Evolutionary conservation across 1,284 basidiomycete species (phyloP).

Genomic region (Peniophora sp.): DNA sequence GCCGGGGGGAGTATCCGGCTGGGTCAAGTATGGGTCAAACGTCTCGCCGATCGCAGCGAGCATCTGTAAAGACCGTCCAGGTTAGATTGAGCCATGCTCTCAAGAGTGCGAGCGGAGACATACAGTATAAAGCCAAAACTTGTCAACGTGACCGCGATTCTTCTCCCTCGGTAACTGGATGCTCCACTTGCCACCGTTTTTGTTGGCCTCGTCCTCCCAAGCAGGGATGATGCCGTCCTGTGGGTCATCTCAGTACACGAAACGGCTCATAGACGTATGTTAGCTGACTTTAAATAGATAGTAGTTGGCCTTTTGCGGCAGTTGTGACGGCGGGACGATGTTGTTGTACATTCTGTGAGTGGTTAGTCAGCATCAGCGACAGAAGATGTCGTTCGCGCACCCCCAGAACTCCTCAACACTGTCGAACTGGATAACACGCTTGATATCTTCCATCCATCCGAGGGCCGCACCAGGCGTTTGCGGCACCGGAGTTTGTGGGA

Average conservation of each 20-base stretch:
- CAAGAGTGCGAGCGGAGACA: slow-evolving; percentile 17
- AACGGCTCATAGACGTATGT: neutral
- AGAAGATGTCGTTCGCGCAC: slow-evolving; percentile 32
- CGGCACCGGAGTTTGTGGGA: slow-evolving; percentile 65
- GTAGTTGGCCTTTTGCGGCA: slow-evolving; percentile 96
- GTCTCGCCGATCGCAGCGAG: slow-evolving; percentile 95
- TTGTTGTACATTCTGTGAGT: slow-evolving; percentile 84
- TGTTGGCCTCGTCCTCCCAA: slow-evolving; percentile 96
- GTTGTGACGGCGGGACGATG: slow-evolving; percentile 90
- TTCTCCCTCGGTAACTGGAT: slow-evolving; percentile 97
- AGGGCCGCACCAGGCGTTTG: slow-evolving; percentile 63
- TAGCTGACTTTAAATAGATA: slow-evolving; percentile 87
- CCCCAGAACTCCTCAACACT: slow-evolving; percentile 98
- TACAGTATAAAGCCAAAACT: slow-evolving; percentile 97
- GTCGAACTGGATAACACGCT: slow-evolving; percentile 88
- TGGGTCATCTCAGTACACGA: neutral
- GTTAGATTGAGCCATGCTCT: neutral
- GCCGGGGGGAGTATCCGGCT: slow-evolving; percentile 39
- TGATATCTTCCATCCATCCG: slow-evolving; percentile 97
- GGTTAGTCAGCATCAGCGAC: slow-evolving; percentile 7
- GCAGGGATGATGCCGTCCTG: slow-evolving; percentile 93
- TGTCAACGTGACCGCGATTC: slow-evolving; percentile 78
- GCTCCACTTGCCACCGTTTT: slow-evolving; percentile 96
- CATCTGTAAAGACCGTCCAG: slow-evolving; percentile 53
- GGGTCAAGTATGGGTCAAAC: slow-evolving; percentile 77